Evolutionary conservation across 2,329 filamentous ascomycete genomes (phyloP), one percentile per base, ranked within the genome.

Genomic region (Hansfordia pulvinata): DNA sequence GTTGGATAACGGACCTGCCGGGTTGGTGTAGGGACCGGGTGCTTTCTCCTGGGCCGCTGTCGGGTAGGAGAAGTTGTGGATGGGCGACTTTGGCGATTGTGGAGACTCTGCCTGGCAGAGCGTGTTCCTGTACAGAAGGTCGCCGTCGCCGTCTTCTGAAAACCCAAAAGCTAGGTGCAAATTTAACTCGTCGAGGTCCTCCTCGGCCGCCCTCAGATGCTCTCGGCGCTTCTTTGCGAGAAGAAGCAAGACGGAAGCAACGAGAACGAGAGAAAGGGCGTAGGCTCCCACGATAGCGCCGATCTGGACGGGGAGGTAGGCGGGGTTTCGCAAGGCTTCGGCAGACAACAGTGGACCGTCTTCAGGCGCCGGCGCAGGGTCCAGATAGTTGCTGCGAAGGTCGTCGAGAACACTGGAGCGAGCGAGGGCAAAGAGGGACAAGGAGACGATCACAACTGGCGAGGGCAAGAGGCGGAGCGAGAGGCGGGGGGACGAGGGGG

Each of bases 201-300:
- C 66, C 49, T 62, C 69, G 47, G 50, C 73, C 50, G 49, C 58
- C 26, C 47, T 43, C 23, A 74, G 50, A 33, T 60, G 64, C 25
- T 64, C 54, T 14, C 67, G 64, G 13, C 69, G 59, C 32, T 50
- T 61, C 47, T 63, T 71, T 27, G 65, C 56, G 6, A 84, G 60
- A 13, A 68, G 49, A 21, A 84, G 58, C 6, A 85, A 58, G 24
- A 70, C 56, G 18, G 71, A 59, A 40, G 82, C 76, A 41, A 90
- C 71, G 41, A 90, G 52, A 42, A 84, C 62, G 44, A 92, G 64
- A 19, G 74, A 81, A 33, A 83, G 51, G 31, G 86, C 64, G 69
- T 94, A 94, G 32, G 81, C 76, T 34, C 76, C 84, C 32, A 88
- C 66, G 33, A 96, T 80, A 38, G 76, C 83, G 36, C 80, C 78